Percentiles rank a stretch among this genome's conserved stretches.
These are phyloP conservation scores for Tolypocladium ovalisporum DNA, from an alignment of 2,329 filamentous ascomycete species.

Conservation along the genomic window DNA sequence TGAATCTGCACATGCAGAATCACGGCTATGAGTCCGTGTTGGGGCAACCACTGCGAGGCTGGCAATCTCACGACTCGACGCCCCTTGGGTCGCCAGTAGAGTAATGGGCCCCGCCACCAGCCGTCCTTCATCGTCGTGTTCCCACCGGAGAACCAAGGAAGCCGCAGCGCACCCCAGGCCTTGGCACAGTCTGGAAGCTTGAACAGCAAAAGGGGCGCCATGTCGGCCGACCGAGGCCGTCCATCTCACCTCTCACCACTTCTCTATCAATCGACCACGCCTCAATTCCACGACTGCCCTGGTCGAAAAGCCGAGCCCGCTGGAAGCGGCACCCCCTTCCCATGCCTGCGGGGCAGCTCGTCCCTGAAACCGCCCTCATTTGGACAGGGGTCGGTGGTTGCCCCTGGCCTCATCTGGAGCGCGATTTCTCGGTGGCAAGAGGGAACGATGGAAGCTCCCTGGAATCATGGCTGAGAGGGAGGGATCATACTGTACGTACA, in stretches of 20 bases:
- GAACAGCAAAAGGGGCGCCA: neutral
- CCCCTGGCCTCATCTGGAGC: neutral
- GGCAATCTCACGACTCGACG: neutral
- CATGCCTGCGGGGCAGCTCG: neutral
- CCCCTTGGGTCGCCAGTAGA: neutral
- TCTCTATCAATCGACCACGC: neutral
- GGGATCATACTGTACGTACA: no score
- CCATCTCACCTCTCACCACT: neutral
- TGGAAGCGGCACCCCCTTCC: neutral
- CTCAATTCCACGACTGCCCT: neutral
- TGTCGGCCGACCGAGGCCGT: neutral
- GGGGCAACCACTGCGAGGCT: neutral
- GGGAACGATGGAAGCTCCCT: neutral
- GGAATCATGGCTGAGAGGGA: neutral
- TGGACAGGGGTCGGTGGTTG: neutral
- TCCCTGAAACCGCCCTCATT: constrained; percentile 7
- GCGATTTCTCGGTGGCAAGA: neutral
- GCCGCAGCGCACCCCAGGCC: neutral
- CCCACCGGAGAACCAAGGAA: neutral
- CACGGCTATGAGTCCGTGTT: no score
- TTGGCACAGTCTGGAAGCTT: neutral
- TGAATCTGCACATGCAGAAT: no score
- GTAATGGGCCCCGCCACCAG: neutral
- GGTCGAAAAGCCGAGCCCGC: neutral
- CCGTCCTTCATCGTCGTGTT: neutral